Evolutionary conservation across 2,329 filamentous ascomycete genomes (phyloP).

Genomic region (Xylaria sp.): DNA sequence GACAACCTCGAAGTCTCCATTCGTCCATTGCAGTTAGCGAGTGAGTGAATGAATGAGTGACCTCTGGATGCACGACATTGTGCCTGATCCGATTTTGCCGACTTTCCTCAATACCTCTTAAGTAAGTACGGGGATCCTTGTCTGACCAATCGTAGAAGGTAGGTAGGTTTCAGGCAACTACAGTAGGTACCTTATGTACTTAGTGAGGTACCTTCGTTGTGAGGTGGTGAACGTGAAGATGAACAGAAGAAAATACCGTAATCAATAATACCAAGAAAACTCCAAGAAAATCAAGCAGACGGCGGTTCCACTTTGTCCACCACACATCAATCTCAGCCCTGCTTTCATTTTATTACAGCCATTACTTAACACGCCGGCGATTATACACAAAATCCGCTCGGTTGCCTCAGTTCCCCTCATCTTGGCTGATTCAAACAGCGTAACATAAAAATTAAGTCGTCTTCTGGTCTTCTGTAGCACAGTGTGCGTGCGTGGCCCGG

Average conservation of each 20-base stretch:
- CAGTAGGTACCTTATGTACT: not conserved
- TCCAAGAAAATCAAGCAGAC: constrained; percentile 25
- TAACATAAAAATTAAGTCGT: not conserved
- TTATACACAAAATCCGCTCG: not conserved
- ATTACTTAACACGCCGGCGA: constrained; percentile 2
- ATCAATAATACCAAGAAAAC: constrained; percentile 15
- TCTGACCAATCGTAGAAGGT: not conserved
- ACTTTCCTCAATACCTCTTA: not conserved
- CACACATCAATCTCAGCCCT: constrained; percentile 26
- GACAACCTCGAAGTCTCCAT: not conserved
- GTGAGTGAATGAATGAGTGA: not conserved
- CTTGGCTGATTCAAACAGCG: not conserved
- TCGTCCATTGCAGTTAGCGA: not conserved
- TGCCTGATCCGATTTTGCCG: constrained; percentile 20
- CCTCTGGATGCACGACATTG: constrained; percentile 19
- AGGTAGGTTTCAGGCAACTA: not conserved
- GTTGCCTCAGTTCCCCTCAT: constrained; percentile 8
- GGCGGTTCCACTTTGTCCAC: constrained; percentile 28
- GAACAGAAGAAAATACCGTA: not conserved
- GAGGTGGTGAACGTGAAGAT: not conserved
- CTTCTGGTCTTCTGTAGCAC: constrained; percentile 1
- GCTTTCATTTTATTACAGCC: constrained; percentile 17
- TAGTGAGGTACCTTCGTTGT: not conserved
- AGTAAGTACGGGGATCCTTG: constrained; percentile 3
- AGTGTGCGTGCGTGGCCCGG: constrained; percentile 1